Base-by-base conservation (phyloP, 83 land plant species). In the Thuja plicata region DNA sequence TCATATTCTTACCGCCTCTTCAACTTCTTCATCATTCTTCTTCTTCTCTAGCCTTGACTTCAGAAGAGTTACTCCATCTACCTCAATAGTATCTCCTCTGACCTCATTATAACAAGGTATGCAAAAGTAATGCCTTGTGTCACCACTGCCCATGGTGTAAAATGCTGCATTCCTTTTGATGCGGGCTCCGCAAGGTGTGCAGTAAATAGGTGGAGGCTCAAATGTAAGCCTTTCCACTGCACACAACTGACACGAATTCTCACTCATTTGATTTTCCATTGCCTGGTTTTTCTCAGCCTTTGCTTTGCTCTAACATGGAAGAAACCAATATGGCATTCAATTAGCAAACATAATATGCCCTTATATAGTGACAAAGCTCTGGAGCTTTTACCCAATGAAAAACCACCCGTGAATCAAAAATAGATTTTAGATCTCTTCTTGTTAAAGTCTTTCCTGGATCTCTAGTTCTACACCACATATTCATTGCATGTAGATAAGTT, bases 161-260 rank as follows among this genome's bases (percentile, higher is more conserved):
- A 93, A 97, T 89, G 91, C 91, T n/a, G 94, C 94, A 93, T 95
- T 97, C 76, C 97, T 62, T 91, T 97, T 97, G 8, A 97, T 96
- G 5, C 98, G 99, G 88, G 94, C 94, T 86, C 99, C 99, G 91
- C 98, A 97, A 13, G 91, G 91, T 17, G 95, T 79, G 88, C 99
- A 97, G 91, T 97, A 97, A 34, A 96, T 94, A 40, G 99, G 99
- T 45, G 95, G 96, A 50, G 98, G 98, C 55, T 97, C 99, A 91
- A 94, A 97, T 38, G 95, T 94, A 35, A 97, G 94, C 88, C 90
- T 97, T 89, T 95, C 99, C 80, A 95, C 95, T 55, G 97, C 98
- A 93, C 99, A 97, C 83, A 97, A 70, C 86, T 95, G 98, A 84
- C 99, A 97, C 15, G 95, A 96, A 91, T 94, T 96, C 91, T 97